Base-by-base conservation (phyloP, 1,139 yeast genomes). In the Nakaseomyces bracarensis region DNA sequence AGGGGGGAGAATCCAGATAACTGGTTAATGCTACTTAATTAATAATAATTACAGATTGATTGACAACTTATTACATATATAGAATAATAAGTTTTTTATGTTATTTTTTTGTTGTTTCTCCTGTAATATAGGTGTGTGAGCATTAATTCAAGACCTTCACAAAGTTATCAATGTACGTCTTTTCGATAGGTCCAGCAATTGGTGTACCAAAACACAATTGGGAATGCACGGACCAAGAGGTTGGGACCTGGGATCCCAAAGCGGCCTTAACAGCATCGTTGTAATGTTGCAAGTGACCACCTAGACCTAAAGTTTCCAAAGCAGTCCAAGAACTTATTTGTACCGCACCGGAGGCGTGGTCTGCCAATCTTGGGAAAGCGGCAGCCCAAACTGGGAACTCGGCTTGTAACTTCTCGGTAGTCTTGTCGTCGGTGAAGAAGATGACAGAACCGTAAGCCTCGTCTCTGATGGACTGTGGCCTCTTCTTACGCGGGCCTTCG, bases 241-340 rank as follows among this genome's bases (percentile, higher is more conserved):
- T 55, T 46, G 70, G 71, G 15, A 65, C 57, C 41, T 58, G 55
- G 40, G 52, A 57, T 46, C 54, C 49, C 43, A 69, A 53, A 35
- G 57, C 53, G 41, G 61, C 64, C 18, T 33, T 13, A 25, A 33
- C 21, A 11, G 20, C 20, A 8, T 33, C 21, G 52, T 65, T 66
- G 63, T 66, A 69, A 55, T 69, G 73, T 59, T 69, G 73, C 45
- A 69, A 58, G 49, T 65, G 67, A 43, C 65, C 69, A 49, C 72
- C 72, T 35, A 68, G 54, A 41, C 68, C 68, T 42, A 64, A 54
- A 35, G 57, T 61, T 38, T 61, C 57, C 26, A 69, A 56, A 30
- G 67, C 66, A 31, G 69, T 54, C 73, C 73, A 69, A 15, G 67
- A 51, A 48, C 55, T 50, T 36, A 65, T 61, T 56, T 66, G 70